Evolutionary conservation across 768 basidiomycete genomes (phyloP), one percentile per base, ranked within the genome.

Genomic region (Pholiota microspora): DNA sequence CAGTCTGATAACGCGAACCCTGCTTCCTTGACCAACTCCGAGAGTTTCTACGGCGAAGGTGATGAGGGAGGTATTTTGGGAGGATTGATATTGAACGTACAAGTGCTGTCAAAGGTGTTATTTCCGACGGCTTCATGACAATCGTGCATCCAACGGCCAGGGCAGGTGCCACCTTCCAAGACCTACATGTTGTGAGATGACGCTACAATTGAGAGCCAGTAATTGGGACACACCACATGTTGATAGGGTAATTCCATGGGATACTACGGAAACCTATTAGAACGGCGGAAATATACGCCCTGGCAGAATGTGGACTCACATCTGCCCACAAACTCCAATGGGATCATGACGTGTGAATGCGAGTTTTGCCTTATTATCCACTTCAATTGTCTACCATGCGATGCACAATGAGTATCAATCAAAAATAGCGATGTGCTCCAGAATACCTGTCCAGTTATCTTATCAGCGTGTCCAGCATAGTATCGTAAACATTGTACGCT

Each of bases 401-500:
- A 38, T 16, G 15, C 32, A 15, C 28, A 32, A 36, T 44, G 27
- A 49, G 53, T 34, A 52, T 36, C 25, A 45, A 18, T 38, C 16
- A 51, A 36, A 18, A 21, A 51, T 35, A 34, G 16, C 50, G 24
- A 55, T 34, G 46, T n/a, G 28, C 27, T 23, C 10, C 31, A 35
- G 25, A 25, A 23, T 10, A 87, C 88, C 82, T 95, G 85, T 18
- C 97, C 96, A 23, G 79, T 73, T 48, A 97, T 86, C 74, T 98
- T 98, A 75, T 98, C 95, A 7, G 92, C 92, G 89, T 90, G 95
- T 21, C 95, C 95, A 34, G 93, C 95, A 66, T 94, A 97, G 73
- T 98, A 97, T 47, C 92, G 80, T 49, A 93, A 71, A 64, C 89
- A 92, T 60, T 83, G 83, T 16, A 92, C 73, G 56, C 76, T 86